phyloP scores from a whole-genome alignment of 2,329 filamentous ascomycete species.

The Ascochyta viciae-villosae region DNA sequence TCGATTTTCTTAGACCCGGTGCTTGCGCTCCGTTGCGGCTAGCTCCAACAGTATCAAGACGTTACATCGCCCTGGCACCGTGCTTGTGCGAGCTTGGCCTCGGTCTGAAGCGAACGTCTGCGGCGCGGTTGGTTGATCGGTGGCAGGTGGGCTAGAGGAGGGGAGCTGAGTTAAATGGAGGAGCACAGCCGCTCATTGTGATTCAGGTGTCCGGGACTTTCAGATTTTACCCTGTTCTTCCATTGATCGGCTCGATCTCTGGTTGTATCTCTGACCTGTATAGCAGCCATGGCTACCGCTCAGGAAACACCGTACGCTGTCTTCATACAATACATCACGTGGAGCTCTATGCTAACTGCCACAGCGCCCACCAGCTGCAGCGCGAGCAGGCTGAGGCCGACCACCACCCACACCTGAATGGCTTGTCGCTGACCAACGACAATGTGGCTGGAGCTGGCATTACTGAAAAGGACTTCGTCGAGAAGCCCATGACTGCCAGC shows the following conservation, averaged over 20 bases:
- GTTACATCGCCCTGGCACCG: constrained; percentile 40
- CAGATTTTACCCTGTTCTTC: constrained; percentile 12
- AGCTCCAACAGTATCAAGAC: constrained; percentile 31
- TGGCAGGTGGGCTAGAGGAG: constrained; percentile 12
- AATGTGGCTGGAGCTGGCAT: constrained; percentile 27
- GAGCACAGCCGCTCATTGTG: constrained; percentile 18
- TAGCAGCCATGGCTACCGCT: constrained; percentile 34
- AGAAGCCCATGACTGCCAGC: constrained; percentile 19
- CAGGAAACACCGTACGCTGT: constrained; percentile 40
- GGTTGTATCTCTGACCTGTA: constrained; percentile 14
- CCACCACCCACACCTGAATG: constrained; percentile 38
- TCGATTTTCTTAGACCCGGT: constrained; percentile 32
- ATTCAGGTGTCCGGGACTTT: constrained; percentile 23
- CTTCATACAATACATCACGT: background rate
- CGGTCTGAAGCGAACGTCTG: constrained; percentile 21
- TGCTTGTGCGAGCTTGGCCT: constrained; percentile 36
- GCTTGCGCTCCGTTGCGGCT: constrained; percentile 16
- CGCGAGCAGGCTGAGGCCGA: constrained; percentile 39
- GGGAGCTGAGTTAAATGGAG: constrained; percentile 34
- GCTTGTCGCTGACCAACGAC: constrained; percentile 32
- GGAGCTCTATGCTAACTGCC: constrained; percentile 5
- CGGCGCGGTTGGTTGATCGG: constrained; percentile 18
- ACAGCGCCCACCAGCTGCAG: constrained; percentile 42
- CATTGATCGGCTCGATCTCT: constrained; percentile 20
- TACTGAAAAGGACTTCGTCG: constrained; percentile 28